Evolutionary conservation across 345 rosid genomes (phyloP).

Genomic region (Pelargonium nanum): DNA sequence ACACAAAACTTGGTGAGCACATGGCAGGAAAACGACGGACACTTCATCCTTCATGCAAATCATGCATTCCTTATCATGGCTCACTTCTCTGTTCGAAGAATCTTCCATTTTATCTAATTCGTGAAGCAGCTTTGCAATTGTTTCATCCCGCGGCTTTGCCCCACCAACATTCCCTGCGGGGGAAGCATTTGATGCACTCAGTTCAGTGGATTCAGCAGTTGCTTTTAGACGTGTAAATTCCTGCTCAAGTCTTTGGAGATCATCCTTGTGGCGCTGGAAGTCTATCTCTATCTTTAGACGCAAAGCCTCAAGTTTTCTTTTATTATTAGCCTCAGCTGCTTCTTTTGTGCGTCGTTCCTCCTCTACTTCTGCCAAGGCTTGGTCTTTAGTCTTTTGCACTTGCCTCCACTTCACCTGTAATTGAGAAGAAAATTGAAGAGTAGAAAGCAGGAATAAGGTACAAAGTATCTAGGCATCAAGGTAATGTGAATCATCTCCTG

Average conservation of each 20-base stretch:
- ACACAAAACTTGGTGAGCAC: slow-evolving; percentile 22
- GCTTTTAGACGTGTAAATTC: slow-evolving; percentile 12
- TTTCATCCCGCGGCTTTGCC: slow-evolving; percentile 8
- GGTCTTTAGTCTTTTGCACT: slow-evolving; percentile 11
- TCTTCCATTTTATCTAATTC: slow-evolving; percentile 9
- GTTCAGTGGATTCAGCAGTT: slow-evolving; percentile 3
- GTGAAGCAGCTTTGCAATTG: slow-evolving; percentile 8
- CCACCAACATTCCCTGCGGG: slow-evolving; percentile 1
- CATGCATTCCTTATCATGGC: slow-evolving; percentile 14
- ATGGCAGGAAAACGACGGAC: slow-evolving; percentile 19
- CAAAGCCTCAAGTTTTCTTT: slow-evolving; percentile 13
- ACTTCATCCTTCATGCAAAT: slow-evolving; percentile 18
- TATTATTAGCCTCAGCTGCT: slow-evolving; percentile 13
- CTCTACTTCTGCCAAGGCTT: slow-evolving; percentile 12
- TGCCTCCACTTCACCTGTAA: slow-evolving; percentile 17
- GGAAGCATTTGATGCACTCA: not conserved
- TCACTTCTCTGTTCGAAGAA: slow-evolving; percentile 4
- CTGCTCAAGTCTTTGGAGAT: slow-evolving; percentile 19
- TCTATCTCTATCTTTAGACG: slow-evolving; percentile 21
- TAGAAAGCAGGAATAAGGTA: not conserved
- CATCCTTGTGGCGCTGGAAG: slow-evolving; percentile 19
- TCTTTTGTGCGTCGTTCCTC: slow-evolving; percentile 17
- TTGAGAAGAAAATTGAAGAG: not conserved
- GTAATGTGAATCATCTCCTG: too few species aligned
- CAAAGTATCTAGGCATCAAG: too few species aligned